Base-by-base conservation (phyloP, 768 basidiomycete species). In the Solioccasus polychromus region DNA sequence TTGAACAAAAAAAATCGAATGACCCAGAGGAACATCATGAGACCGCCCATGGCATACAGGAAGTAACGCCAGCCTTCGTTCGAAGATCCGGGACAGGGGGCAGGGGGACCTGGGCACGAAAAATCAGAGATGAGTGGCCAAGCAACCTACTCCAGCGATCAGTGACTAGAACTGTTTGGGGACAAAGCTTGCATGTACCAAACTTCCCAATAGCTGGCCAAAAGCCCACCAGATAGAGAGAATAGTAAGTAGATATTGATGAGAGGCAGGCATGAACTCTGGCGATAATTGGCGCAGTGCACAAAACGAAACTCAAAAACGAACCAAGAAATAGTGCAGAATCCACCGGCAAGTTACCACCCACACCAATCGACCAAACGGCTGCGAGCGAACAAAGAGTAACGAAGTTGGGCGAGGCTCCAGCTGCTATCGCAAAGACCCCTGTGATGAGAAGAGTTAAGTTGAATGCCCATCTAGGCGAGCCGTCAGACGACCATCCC, bases 161-260 rank as follows among this genome's bases (percentile, higher is more conserved):
- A 38, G 14, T 24, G 15, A 23, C 19, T 3, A 14, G 10, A 24
- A 14, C 26, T 12, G 0, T 34, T 55, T 24, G 3, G 20, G 25
- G 42, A 26, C 2, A 9, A 8, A 11, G 29, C 0, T 2, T 11
- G 3, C 10, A 47, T 65, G n/a, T 32, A 74, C 74, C 39, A 76
- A 54, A 52, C 73, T 76, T 15, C 79, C 82, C 38, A 84, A 58
- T 1, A 88, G 73, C 59, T 88, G 87, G 3, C 85, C 85, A 26
- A 88, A 71, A 5, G 83, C 82, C 88, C 88, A 90, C 82, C 83
- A 89, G 29, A 88, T 77, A 0, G 85, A 86, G 15, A 89, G 71
- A 12, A 88, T 68, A 0, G 86, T 88, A 26, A 89, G 69, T 4
- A 90, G 71, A 55, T 86, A 88, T 55, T 89, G 88, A 50, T 88